Conservation (phyloP, 139 green algal genomes). For the Limnomonas spitsbergensis region DNA sequence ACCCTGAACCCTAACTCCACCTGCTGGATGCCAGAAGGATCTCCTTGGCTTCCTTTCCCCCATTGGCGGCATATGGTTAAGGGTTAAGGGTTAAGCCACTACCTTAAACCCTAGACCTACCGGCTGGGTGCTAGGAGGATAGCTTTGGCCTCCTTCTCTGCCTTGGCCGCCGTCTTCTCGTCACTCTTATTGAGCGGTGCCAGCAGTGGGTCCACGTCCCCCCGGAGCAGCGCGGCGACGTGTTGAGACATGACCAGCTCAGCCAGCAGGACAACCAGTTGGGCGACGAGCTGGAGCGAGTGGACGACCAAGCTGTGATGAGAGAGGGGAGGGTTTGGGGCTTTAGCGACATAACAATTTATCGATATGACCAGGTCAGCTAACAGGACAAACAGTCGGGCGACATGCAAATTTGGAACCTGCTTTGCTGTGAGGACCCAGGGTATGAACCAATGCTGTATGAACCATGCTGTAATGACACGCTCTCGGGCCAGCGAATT, state of each 20-base stretch:
- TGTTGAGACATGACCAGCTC: slow-evolving; percentile 12
- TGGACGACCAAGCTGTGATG: slow-evolving; percentile 15
- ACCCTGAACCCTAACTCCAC: no score
- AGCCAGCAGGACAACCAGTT: slow-evolving; percentile 1
- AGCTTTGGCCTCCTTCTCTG: background rate
- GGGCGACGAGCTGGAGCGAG: background rate
- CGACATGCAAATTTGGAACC: no score
- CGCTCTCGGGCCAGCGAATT: no score
- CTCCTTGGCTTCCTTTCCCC: no score
- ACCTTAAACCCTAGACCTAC: background rate
- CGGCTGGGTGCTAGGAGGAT: background rate
- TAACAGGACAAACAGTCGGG: slow-evolving; percentile 5
- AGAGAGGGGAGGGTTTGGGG: no score
- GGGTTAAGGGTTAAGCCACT: no score
- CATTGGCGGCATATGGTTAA: no score
- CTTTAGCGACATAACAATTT: no score
- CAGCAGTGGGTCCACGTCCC: slow-evolving; percentile 6
- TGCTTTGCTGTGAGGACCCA: no score
- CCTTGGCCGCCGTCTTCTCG: background rate
- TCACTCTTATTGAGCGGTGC: background rate
- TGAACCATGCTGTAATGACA: no score
- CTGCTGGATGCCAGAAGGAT: no score
- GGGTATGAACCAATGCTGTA: no score
- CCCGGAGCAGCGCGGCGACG: background rate
- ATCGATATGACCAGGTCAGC: slow-evolving; percentile 11